Conservation (phyloP, 495 filamentous ascomycete species). For the Cercophora newfieldiana region DNA sequence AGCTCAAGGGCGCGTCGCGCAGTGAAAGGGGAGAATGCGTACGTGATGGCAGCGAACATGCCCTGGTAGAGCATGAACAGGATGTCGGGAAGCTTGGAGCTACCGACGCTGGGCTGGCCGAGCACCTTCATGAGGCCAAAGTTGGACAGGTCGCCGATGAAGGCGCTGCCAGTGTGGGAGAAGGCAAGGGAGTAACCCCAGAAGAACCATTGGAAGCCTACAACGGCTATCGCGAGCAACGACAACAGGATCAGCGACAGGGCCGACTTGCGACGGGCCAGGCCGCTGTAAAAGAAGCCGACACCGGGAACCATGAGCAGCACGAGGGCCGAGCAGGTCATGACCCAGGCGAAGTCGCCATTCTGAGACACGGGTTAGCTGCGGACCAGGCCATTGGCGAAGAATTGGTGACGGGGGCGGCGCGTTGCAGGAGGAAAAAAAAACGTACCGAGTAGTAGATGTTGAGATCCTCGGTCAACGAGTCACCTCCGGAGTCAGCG, state of each 20-base stretch:
- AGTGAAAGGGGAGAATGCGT: not conserved
- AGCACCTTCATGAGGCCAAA: constrained; percentile 83
- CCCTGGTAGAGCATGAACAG: constrained; percentile 94
- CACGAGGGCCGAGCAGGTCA: constrained; percentile 84
- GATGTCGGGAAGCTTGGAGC: constrained; percentile 79
- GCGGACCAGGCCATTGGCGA: not conserved
- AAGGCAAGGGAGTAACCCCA: constrained; percentile 97
- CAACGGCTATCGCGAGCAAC: constrained; percentile 90
- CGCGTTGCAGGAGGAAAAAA: not conserved
- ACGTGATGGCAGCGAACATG: constrained; percentile 95
- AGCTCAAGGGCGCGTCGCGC: not conserved
- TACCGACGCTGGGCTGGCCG: constrained; percentile 77
- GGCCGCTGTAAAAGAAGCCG: constrained; percentile 98
- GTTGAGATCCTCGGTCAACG: constrained; percentile 72
- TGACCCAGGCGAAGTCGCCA: constrained; percentile 91
- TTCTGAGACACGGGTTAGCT: constrained; percentile 1
- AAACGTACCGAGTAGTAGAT: constrained; percentile 73
- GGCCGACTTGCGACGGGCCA: constrained; percentile 94
- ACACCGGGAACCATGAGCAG: constrained; percentile 98
- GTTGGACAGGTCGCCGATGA: constrained; percentile 82
- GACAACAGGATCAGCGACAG: constrained; percentile 94
- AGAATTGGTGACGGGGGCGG: no score
- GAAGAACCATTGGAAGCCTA: constrained; percentile 98
- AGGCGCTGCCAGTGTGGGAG: constrained; percentile 78
- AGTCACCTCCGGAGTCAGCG: constrained; percentile 68